Conservation (phyloP, 2,329 filamentous ascomycete genomes). For the Pseudogymnoascus sp. region DNA sequence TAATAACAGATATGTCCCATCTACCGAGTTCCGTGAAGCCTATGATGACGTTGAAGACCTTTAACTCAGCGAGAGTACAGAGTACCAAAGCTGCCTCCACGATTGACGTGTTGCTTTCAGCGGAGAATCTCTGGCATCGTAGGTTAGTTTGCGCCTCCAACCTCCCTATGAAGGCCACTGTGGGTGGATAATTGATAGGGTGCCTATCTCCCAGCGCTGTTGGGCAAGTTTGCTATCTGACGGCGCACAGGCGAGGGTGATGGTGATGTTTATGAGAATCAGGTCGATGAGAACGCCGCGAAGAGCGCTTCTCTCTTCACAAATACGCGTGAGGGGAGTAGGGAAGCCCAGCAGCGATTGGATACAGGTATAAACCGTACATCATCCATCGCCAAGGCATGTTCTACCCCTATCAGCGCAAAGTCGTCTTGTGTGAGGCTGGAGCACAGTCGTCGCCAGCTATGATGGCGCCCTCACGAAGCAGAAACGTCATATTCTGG, state of each 20-base stretch:
- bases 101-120: neutral
- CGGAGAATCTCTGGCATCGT: neutral
- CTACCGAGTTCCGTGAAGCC: neutral
- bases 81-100: neutral
- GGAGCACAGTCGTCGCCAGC: neutral
- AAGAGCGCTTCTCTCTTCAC: neutral
- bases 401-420: slow-evolving; percentile 1
- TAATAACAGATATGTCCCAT: neutral
- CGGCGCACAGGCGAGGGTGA: neutral
- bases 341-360: neutral
- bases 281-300: neutral
- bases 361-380: neutral
- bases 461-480: neutral
- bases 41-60: neutral
- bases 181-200: neutral
- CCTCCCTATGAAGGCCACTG: neutral
- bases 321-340: neutral
- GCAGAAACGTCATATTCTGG: neutral
- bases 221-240: neutral
- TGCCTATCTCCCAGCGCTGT: neutral
- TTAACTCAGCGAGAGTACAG: neutral
- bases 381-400: neutral
- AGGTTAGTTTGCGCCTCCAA: neutral
- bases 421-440: neutral
- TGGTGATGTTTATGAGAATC: neutral